Percentiles rank a stretch among this genome's conserved stretches.
phyloP scores from a whole-genome alignment of 345 rosid species.

The Camelina neglecta region DNA sequence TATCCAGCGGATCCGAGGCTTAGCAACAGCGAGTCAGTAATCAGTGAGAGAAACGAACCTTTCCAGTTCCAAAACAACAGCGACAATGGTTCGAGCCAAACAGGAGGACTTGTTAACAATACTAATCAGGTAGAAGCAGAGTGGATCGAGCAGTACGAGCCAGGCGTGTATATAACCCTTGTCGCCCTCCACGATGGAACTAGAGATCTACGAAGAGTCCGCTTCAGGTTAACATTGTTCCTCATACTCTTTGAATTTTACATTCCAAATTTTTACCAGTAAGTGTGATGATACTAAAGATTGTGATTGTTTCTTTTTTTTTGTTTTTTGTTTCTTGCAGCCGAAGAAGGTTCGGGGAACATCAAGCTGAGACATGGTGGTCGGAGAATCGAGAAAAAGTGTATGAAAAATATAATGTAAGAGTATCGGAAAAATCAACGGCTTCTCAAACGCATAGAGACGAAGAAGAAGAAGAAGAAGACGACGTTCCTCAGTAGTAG shows the following conservation, averaged over 20 bases:
- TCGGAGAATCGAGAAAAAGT: slow-evolving; percentile 92
- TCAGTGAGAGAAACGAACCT: slow-evolving; percentile 59
- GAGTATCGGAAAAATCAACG: slow-evolving; percentile 72
- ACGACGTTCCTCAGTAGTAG: slow-evolving; percentile 17
- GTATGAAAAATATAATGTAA: slow-evolving; percentile 79
- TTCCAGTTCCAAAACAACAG: slow-evolving; percentile 51
- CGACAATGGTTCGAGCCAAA: slow-evolving; percentile 56
- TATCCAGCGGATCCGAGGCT: slow-evolving; percentile 50
- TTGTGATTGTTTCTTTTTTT: background rate
- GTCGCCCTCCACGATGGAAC: slow-evolving; percentile 88
- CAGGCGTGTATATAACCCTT: slow-evolving; percentile 94
- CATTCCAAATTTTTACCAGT: background rate
- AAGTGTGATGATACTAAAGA: slow-evolving; percentile 26
- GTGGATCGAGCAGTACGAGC: slow-evolving; percentile 96
- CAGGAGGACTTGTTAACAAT: slow-evolving; percentile 41
- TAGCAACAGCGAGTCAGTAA: slow-evolving; percentile 54
- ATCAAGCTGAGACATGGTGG: slow-evolving; percentile 99
- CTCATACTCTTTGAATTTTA: background rate
- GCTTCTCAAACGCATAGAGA: slow-evolving; percentile 51
- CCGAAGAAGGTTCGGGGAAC: slow-evolving; percentile 92
- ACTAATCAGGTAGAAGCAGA: slow-evolving; percentile 78
- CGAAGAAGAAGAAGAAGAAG: slow-evolving; percentile 34
- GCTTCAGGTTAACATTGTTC: slow-evolving; percentile 72
- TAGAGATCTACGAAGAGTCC: slow-evolving; percentile 92
- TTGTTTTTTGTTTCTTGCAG: slow-evolving; percentile 45